Conservation (phyloP, 306 rosid species). For the Vigna mungo region DNA sequence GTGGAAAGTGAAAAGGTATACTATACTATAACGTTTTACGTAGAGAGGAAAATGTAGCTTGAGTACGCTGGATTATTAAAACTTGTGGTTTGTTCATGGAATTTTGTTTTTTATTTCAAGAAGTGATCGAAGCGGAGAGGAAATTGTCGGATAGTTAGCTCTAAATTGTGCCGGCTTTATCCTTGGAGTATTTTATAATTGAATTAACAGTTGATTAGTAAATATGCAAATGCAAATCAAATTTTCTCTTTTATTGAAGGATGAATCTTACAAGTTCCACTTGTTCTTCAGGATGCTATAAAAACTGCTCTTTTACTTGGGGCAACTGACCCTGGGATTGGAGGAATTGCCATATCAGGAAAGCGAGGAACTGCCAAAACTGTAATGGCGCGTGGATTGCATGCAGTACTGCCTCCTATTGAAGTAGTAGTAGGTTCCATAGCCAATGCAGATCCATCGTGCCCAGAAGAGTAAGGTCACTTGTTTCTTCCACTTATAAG, state of each 20-base stretch:
- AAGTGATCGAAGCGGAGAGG: background rate
- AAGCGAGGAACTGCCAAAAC: conserved; percentile 95
- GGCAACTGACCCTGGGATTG: conserved; percentile 81
- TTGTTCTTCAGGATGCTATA: conserved; percentile 78
- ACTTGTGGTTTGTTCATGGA: background rate
- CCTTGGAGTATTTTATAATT: background rate
- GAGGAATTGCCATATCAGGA: conserved; percentile 96
- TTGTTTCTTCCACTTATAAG: conserved; percentile 37
- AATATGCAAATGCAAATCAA: background rate
- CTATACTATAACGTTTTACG: background rate
- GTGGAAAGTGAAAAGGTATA: background rate
- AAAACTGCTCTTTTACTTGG: conserved; percentile 97
- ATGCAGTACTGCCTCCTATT: conserved; percentile 91
- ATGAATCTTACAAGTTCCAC: conserved; percentile 26
- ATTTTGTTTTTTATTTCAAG: background rate
- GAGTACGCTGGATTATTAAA: background rate
- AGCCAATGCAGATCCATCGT: conserved; percentile 90
- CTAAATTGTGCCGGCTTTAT: background rate
- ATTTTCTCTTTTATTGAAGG: conserved; percentile 20
- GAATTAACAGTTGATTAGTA: background rate
- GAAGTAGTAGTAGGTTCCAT: conserved; percentile 86
- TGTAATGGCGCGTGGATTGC: conserved; percentile 93
- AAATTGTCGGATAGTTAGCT: background rate
- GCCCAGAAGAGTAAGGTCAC: conserved; percentile 87
- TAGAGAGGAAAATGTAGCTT: background rate